Evolutionary conservation across 495 filamentous ascomycete genomes (phyloP).

Genomic region (Penicilliopsis zonata): DNA sequence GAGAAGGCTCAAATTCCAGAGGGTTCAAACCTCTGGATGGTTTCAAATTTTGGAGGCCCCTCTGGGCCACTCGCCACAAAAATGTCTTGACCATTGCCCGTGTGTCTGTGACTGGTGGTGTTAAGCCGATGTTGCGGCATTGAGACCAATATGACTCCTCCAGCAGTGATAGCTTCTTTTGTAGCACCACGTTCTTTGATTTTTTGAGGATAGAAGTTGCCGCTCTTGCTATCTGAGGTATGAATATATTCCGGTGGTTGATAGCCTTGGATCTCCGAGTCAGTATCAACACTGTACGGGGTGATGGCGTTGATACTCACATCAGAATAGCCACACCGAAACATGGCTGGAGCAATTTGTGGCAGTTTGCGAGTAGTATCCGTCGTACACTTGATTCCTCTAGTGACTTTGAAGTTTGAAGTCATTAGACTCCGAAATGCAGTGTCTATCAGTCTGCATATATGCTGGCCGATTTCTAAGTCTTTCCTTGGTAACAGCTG

Average conservation of each 20-base stretch:
- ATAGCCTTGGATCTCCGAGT: conserved; percentile 19
- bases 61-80: conserved; percentile 19
- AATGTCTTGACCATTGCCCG: conserved; percentile 9
- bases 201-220: conserved; percentile 16
- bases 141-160: neutral
- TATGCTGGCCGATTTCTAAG: neutral
- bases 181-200: conserved; percentile 6
- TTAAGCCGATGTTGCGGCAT: neutral
- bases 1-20: neutral
- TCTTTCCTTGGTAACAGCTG: no score
- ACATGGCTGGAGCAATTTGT: conserved; percentile 19
- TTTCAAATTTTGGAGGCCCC: conserved; percentile 8
- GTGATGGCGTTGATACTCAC: conserved; percentile 7
- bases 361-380: conserved; percentile 10
- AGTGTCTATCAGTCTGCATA: conserved; percentile 12
- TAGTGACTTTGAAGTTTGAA: conserved; percentile 2
- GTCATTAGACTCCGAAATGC: conserved; percentile 17
- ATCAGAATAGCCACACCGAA: conserved; percentile 23
- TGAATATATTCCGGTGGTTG: conserved; percentile 22
- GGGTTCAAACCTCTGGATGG: neutral
- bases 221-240: conserved; percentile 23
- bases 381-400: conserved; percentile 2
- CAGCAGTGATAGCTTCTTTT: conserved; percentile 4
- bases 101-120: neutral
- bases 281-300: neutral